These are phyloP conservation scores for Myriosclerotinia duriaeana DNA, from an alignment of 2,329 filamentous ascomycete species.

Conservation along the genomic window DNA sequence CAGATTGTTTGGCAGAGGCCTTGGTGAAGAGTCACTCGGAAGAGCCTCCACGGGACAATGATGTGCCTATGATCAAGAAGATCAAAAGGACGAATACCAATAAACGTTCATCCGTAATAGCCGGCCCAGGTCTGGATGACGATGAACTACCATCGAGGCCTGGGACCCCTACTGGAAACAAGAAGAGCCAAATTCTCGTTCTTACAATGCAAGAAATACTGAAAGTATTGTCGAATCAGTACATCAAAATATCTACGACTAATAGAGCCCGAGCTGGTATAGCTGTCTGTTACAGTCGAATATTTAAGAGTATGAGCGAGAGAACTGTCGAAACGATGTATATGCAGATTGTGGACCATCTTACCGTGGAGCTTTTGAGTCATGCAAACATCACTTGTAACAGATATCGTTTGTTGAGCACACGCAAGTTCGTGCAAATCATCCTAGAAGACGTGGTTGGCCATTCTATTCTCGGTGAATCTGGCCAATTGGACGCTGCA, in stretches of 20 bases:
- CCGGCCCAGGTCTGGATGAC: conserved; percentile 52
- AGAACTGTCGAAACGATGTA: conserved; percentile 83
- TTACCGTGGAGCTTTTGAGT: conserved; percentile 78
- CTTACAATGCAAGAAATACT: conserved; percentile 78
- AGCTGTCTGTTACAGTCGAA: conserved; percentile 80
- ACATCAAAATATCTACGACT: conserved; percentile 72
- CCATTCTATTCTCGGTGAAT: conserved; percentile 79
- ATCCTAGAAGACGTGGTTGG: conserved; percentile 83
- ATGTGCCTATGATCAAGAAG: conserved; percentile 62
- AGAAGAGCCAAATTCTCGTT: conserved; percentile 69
- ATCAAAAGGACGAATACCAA: conserved; percentile 67
- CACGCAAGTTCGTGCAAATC: conserved; percentile 79
- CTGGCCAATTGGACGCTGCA: conserved; percentile 80
- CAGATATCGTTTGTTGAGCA: conserved; percentile 81
- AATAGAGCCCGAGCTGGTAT: conserved; percentile 81
- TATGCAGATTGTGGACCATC: conserved; percentile 73
- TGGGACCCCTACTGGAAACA: conserved; percentile 68
- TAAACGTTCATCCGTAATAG: conserved; percentile 49
- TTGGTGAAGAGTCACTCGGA: conserved; percentile 79
- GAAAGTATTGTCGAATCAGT: conserved; percentile 75
- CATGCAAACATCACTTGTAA: conserved; percentile 75
- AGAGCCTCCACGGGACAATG: conserved; percentile 49
- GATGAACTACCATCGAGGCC: conserved; percentile 68
- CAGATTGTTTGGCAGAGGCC: conserved; percentile 79
- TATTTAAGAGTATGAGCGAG: conserved; percentile 76